Conservation (phyloP, 805 yeast species). For the Candida sphagnicola region DNA sequence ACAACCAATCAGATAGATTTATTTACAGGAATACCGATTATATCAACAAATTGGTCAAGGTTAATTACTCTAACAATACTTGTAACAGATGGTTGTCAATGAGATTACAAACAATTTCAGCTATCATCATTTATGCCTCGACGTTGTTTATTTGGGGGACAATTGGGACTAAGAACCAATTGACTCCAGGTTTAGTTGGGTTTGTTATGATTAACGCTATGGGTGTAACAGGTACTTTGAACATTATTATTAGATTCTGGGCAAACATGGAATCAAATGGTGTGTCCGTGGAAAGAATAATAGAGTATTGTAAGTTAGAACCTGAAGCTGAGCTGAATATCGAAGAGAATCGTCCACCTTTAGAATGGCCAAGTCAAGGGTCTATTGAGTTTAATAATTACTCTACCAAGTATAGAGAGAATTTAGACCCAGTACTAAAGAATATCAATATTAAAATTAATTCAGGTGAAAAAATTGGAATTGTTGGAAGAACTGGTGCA, state of each 20-base stretch:
- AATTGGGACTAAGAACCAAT: slow-evolving; percentile 15
- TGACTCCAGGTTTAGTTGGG: slow-evolving; percentile 33
- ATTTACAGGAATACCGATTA: slow-evolving; percentile 17
- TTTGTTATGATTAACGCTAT: slow-evolving; percentile 34
- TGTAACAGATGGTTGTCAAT: slow-evolving; percentile 33
- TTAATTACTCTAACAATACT: slow-evolving; percentile 16
- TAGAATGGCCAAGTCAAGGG: slow-evolving; percentile 80
- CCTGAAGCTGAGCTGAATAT: slow-evolving; percentile 46
- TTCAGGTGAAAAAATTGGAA: slow-evolving; percentile 83
- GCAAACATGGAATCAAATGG: slow-evolving; percentile 32
- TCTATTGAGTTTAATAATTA: slow-evolving; percentile 63
- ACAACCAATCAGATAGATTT: slow-evolving; percentile 23
- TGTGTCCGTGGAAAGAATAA: slow-evolving; percentile 32
- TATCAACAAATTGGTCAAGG: slow-evolving; percentile 18
- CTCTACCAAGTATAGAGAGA: slow-evolving; percentile 80
- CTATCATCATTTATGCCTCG: slow-evolving; percentile 24
- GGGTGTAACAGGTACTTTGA: slow-evolving; percentile 25
- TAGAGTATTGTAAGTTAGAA: slow-evolving; percentile 30
- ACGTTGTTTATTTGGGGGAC: slow-evolving; percentile 22
- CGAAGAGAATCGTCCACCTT: slow-evolving; percentile 28
- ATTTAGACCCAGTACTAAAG: slow-evolving; percentile 73
- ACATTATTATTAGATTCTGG: slow-evolving; percentile 29
- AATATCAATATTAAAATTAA: slow-evolving; percentile 59
- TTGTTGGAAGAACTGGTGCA: slow-evolving; percentile 97
- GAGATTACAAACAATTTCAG: slow-evolving; percentile 33